These are phyloP conservation scores for Neoboletus magnificus DNA, from an alignment of 768 basidiomycete species.

Conservation along the genomic window DNA sequence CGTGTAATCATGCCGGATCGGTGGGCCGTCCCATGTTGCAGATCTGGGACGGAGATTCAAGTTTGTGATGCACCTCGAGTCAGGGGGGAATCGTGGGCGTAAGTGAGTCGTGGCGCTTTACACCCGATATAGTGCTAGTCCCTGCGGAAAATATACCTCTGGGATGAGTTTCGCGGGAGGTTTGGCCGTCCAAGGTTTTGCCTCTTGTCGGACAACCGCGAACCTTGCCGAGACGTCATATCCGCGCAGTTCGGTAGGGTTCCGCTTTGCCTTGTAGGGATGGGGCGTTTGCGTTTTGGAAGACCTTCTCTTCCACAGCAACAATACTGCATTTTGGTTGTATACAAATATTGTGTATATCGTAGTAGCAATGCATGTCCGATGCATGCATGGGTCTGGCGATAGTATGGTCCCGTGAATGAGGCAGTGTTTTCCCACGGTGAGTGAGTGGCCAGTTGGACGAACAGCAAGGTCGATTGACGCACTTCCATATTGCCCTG, in stretches of 20 bases:
- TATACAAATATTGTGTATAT: background rate
- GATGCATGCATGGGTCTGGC: too few relatives aligned
- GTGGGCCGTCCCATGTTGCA: background rate
- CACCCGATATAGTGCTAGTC: background rate
- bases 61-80: background rate
- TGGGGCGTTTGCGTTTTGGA: too few relatives aligned
- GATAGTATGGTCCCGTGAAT: background rate
- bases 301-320: background rate
- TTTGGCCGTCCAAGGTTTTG: too few relatives aligned
- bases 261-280: background rate
- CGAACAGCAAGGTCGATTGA: background rate
- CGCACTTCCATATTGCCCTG: background rate
- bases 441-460: background rate
- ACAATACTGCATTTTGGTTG: background rate
- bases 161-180: background rate
- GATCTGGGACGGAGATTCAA: background rate
- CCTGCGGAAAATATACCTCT: background rate
- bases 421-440: conserved; percentile 11
- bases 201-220: background rate
- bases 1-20: background rate
- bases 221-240: background rate
- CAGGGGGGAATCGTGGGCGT: background rate
- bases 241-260: background rate
- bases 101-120: background rate
- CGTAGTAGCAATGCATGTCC: too few relatives aligned